These are phyloP conservation scores for Sideroxylon spinosum DNA, from an alignment of 179 eudicot genomes.

Conservation along the genomic window DNA sequence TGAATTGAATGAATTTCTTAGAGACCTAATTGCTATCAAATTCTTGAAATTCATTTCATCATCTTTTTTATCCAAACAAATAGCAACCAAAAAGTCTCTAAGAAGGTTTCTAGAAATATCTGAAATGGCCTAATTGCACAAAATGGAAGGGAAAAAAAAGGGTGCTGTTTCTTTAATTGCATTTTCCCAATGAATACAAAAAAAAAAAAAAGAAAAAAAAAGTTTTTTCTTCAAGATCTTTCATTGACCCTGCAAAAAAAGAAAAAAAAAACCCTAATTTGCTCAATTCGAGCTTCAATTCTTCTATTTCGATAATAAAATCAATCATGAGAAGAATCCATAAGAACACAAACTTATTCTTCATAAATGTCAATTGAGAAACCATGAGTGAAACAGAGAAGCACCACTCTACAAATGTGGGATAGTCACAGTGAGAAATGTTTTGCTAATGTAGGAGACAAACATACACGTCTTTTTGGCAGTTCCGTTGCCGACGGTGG, in stretches of 20 bases:
- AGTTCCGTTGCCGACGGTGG: slow-evolving; percentile 53
- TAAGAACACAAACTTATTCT: neutral
- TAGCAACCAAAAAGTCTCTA: neutral
- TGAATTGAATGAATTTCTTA: neutral
- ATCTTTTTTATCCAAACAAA: neutral
- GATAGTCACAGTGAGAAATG: slow-evolving; percentile 41
- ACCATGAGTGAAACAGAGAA: neutral
- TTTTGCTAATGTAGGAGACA: slow-evolving; percentile 47
- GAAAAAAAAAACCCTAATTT: neutral
- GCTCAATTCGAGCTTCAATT: neutral
- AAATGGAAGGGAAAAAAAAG: neutral
- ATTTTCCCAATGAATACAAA: neutral
- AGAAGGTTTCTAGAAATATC: neutral
- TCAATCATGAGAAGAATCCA: neutral
- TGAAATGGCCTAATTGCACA: neutral
- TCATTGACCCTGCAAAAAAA: neutral
- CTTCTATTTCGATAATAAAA: too few species aligned
- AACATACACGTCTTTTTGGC: slow-evolving; percentile 51
- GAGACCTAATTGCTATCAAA: neutral
- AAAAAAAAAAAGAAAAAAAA: neutral
- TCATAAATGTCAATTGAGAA: neutral
- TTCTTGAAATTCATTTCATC: slow-evolving; percentile 2
- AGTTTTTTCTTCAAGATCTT: slow-evolving; percentile 1
- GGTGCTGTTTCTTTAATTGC: neutral
- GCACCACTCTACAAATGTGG: slow-evolving; percentile 1